A percentile compares a stretch with the other conserved stretches of the same genome.
These are phyloP conservation scores for Fusarium sp. DNA, from an alignment of 2,329 filamentous ascomycete genomes.

Conservation along the genomic window DNA sequence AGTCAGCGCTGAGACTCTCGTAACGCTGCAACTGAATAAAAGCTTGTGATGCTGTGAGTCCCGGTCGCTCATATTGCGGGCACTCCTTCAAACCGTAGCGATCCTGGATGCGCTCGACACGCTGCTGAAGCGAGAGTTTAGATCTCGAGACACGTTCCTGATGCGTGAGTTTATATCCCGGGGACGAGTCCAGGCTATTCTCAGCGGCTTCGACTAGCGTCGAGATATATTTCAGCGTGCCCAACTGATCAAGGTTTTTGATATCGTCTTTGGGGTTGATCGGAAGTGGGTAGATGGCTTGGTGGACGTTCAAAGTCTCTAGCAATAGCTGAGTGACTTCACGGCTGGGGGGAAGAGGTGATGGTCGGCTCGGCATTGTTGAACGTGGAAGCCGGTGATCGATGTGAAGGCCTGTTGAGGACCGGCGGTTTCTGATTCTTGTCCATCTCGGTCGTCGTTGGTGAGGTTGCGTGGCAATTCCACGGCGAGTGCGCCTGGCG, in stretches of 20 bases:
- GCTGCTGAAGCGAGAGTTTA: too few relatives aligned
- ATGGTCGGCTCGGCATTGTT: not conserved
- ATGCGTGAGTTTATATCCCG: too few relatives aligned
- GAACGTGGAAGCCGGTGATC: not conserved
- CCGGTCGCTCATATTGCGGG: too few relatives aligned
- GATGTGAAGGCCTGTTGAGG: not conserved
- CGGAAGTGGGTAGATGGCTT: not conserved
- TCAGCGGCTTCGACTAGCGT: not conserved
- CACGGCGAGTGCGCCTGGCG: not conserved
- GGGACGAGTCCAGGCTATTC: not conserved
- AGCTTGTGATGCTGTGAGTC: too few relatives aligned
- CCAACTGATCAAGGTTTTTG: not conserved
- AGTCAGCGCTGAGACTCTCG: too few relatives aligned
- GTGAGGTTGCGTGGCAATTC: not conserved
- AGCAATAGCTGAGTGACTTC: not conserved
- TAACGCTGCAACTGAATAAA: too few relatives aligned
- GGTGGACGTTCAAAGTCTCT: not conserved
- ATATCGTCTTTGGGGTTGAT: not conserved
- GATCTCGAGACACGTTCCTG: not conserved
- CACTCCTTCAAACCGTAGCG: too few relatives aligned
- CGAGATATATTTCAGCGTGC: not conserved
- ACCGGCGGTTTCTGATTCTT: too few relatives aligned
- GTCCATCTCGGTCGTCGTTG: not conserved
- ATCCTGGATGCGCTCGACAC: too few relatives aligned
- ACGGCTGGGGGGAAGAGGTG: not conserved